Conservation (phyloP, 129 eudicot genomes). For the Solidago caesia region DNA sequence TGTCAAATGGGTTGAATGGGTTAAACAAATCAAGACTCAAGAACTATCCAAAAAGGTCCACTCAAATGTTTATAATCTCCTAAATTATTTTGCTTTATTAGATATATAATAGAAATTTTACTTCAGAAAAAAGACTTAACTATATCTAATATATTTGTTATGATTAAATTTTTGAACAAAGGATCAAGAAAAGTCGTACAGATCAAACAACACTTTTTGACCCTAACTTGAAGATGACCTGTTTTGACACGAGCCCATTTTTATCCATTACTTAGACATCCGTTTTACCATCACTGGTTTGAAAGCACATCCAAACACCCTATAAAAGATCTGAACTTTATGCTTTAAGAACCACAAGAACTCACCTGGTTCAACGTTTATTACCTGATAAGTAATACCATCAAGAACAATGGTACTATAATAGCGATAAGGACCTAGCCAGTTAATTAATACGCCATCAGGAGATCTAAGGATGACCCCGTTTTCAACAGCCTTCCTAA, state of each 20-base stretch:
- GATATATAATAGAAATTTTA: neutral
- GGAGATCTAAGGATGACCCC: constrained; percentile 83
- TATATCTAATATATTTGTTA: neutral
- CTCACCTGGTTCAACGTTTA: constrained; percentile 92
- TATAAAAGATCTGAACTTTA: constrained; percentile 7
- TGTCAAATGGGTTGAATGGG: neutral
- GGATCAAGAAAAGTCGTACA: neutral
- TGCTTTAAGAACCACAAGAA: constrained; percentile 22
- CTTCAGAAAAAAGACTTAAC: neutral
- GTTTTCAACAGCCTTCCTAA: constrained; percentile 61
- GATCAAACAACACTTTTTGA: neutral
- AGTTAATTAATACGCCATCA: constrained; percentile 82
- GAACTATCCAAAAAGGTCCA: too few species aligned
- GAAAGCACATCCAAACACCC: constrained; percentile 2
- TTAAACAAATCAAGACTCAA: too few species aligned
- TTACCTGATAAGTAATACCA: constrained; percentile 55
- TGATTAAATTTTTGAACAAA: neutral
- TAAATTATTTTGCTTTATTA: too few species aligned
- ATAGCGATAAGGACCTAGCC: constrained; percentile 87
- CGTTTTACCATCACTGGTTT: neutral
- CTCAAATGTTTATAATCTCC: too few species aligned
- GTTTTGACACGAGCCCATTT: neutral
- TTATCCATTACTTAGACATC: neutral
- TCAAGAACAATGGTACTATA: constrained; percentile 55
- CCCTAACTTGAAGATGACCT: neutral